phyloP scores from a whole-genome alignment of 768 basidiomycete genomes.

The Phanerochaete sordida region DNA sequence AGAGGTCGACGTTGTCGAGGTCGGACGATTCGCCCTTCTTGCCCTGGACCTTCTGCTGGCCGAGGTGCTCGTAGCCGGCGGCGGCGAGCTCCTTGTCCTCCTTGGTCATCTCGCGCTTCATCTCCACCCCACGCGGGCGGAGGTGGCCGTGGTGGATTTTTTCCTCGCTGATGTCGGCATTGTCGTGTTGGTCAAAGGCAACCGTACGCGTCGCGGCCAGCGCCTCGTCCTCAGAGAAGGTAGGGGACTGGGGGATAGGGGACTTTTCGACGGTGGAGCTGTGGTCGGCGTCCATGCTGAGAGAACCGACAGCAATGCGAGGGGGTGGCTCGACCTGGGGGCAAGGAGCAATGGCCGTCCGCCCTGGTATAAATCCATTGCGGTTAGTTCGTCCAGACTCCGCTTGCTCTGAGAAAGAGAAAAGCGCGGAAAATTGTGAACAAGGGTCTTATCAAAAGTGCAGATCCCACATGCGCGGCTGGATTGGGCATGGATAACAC shows the following conservation, averaged over 20 bases:
- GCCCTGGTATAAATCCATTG: constrained; percentile 9
- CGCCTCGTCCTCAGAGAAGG: constrained; percentile 28
- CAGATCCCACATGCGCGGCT: constrained; percentile 10
- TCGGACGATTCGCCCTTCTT: constrained; percentile 27
- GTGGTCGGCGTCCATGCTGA: constrained; percentile 16
- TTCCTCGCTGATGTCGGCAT: constrained; percentile 23
- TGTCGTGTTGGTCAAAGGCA: constrained; percentile 42
- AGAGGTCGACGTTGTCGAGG: constrained; percentile 49
- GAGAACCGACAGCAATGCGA: neutral
- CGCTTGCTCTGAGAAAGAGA: constrained; percentile 1
- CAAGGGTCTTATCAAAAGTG: constrained; percentile 10
- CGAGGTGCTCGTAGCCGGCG: constrained; percentile 65
- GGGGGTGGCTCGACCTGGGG: neutral
- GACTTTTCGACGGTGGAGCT: constrained; percentile 14
- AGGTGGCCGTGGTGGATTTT: constrained; percentile 21
- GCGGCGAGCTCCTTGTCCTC: constrained; percentile 65
- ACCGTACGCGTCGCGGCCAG: constrained; percentile 40
- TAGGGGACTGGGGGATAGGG: constrained; percentile 6
- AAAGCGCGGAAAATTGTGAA: constrained; percentile 4
- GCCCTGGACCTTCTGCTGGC: constrained; percentile 35
- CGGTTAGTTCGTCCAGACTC: constrained; percentile 6
- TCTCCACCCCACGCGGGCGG: constrained; percentile 54
- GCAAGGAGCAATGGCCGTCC: neutral
- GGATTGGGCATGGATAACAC: constrained; percentile 11
- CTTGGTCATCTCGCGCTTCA: constrained; percentile 61